Evolutionary conservation across 139 green algal species (phyloP), one percentile per base, ranked within the genome.

Genomic region (Tetradesmus obliquus): DNA sequence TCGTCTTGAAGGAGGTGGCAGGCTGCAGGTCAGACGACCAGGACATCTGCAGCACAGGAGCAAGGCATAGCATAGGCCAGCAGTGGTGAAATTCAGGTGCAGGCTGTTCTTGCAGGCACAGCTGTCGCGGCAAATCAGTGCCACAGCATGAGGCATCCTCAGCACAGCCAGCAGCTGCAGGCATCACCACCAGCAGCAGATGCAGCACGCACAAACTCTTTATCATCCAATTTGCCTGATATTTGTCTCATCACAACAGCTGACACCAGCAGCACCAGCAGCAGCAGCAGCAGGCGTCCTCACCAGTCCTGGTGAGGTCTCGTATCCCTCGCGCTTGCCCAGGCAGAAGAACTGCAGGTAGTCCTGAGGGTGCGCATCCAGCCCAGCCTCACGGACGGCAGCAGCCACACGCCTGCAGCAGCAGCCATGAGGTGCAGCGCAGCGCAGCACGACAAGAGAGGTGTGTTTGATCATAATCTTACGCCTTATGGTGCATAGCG

Each of bases 291-390:
- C 72, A 45, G 72, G 22, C 72, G 72, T 81, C 22, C 72, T 81
- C 60, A 71, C 60, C 60, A 71, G 60, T 15, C 60, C 60, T 71
- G 60, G 60, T 71, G 60, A 71, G 8, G 60, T 71, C 60, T 71
- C 60, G 60, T 20, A 71, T 10, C 60, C 45, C 88, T 93, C 88
- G 13, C 93, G 76, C 69, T 94, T 94, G 91, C 92, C 95, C 51
- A 97, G 90, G 90, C 93, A 96, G 91, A 93, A 96, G 93, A 97
- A 97, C 89, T 94, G 92, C 83, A 97, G 95, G 91, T 96, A 97
- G 83, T 97, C 95, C 3, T 22, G 86, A 15, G 95, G 95, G 24
- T 93, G 89, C n/a, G 79, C 87, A 32, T 79, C 87, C 20, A 89
- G n/a, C 3, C 92, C 88, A 17, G 62, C 81, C 62, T 74, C 17